A percentile compares a stretch with the other conserved stretches of the same genome.
phyloP scores from a whole-genome alignment of 2,329 filamentous ascomycete species.

The Pochonia chlamydosporia region DNA sequence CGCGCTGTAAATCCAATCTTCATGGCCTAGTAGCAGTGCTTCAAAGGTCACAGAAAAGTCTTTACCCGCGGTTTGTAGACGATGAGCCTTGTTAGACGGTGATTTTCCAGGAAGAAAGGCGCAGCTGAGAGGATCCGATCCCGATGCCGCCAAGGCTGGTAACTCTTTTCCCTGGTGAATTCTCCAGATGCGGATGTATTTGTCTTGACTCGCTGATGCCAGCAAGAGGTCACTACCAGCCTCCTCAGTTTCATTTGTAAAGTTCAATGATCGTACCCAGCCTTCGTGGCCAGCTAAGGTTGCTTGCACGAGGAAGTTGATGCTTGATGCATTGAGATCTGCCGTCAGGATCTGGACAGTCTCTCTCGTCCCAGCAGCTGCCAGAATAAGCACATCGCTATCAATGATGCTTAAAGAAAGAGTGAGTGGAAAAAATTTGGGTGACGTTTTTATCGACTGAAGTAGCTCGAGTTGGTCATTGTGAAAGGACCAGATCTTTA shows the following conservation, averaged over 20 bases:
- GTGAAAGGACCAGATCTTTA: slow-evolving; percentile 63
- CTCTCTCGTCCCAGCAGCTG: slow-evolving; percentile 78
- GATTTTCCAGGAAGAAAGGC: slow-evolving; percentile 62
- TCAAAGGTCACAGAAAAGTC: slow-evolving; percentile 87
- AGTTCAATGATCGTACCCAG: slow-evolving; percentile 84
- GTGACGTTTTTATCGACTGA: slow-evolving; percentile 67
- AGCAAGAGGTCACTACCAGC: slow-evolving; percentile 65
- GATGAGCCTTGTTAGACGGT: slow-evolving; percentile 84
- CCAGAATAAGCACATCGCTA: slow-evolving; percentile 58
- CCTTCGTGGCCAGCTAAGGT: slow-evolving; percentile 86
- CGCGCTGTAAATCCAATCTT: slow-evolving; percentile 96
- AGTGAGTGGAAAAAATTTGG: slow-evolving; percentile 76
- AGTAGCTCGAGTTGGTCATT: slow-evolving; percentile 44
- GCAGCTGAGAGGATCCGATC: slow-evolving; percentile 51
- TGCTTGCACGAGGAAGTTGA: slow-evolving; percentile 64
- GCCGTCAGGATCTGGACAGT: slow-evolving; percentile 75
- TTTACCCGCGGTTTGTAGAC: slow-evolving; percentile 53
- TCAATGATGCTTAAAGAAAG: slow-evolving; percentile 61
- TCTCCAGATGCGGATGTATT: slow-evolving; percentile 92
- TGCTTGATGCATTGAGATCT: slow-evolving; percentile 28
- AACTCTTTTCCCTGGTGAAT: slow-evolving; percentile 65
- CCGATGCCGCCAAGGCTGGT: slow-evolving; percentile 47
- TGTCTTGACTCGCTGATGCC: slow-evolving; percentile 93
- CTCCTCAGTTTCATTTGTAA: slow-evolving; percentile 56
- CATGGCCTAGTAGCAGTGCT: slow-evolving; percentile 86